Evolutionary conservation across 2,329 filamentous ascomycete genomes (phyloP), one percentile per base, ranked within the genome.

Genomic region (Botryotinia narcissicola): DNA sequence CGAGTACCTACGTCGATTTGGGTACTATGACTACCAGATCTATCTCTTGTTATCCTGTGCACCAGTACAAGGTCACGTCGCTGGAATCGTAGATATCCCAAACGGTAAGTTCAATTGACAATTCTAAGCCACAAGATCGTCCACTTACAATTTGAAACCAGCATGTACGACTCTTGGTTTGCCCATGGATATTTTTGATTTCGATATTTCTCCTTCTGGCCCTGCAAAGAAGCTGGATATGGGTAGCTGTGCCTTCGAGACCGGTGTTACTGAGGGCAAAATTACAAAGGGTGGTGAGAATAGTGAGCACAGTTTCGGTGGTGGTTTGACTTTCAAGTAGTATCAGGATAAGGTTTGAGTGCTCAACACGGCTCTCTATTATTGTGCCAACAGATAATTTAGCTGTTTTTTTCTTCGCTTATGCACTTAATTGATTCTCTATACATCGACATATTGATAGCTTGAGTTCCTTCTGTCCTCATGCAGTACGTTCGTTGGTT

Each of bases 171-270:
- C 95, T 0, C 85, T 97, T 74, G 94, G 94, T 0, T 81, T 97
- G 71, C 95, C 95, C 1, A 93, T 97, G 86, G 95, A 97, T 83
- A 97, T 98, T 71, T 98, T 98, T 79, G 93, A 96, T 80, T 97
- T 98, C 82, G 94, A 97, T 81, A 95, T 97, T 77, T 88, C 90
- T 64, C 93, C 94, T 0, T 77, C 75, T 3, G 86, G 87, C 73
- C 85, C 85, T 8, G 88, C 87, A 4, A 84, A 88, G 80, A 89
- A 89, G 84, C 82, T 85, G 73, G 90, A 94, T 80, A 87, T 94
- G 87, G 92, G 92, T 1, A 84, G 81, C 59, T 96, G 93, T 81
- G 93, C 92, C 1, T 92, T 89, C 80, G 85, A 86, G 77, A 85
- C 82, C 2, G 86, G 85, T 7, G 82, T 84, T 18, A 82, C 73